A percentile compares a stretch with the other conserved stretches of the same genome.
phyloP scores from a whole-genome alignment of 2,329 filamentous ascomycete genomes.

The Hypoxylon rubiginosum region DNA sequence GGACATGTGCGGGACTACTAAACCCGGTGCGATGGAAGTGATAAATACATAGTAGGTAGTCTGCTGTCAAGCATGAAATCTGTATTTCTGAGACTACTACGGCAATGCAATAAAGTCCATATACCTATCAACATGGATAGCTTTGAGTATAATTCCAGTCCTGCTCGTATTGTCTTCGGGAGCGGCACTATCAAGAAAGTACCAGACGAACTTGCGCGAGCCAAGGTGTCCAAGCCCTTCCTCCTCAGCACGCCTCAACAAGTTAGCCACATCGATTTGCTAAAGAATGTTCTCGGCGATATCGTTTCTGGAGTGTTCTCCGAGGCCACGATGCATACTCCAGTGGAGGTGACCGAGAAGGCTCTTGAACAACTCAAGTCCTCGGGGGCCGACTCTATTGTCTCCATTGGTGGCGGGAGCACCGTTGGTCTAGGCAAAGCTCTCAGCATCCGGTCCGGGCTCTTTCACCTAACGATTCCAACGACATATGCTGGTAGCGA shows the following conservation, averaged over 20 bases:
- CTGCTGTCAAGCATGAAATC: not conserved
- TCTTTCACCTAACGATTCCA: slow-evolving; percentile 69
- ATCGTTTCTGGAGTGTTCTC: slow-evolving; percentile 59
- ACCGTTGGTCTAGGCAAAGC: slow-evolving; percentile 74
- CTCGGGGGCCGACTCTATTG: slow-evolving; percentile 64
- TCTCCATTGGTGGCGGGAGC: slow-evolving; percentile 73
- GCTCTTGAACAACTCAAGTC: slow-evolving; percentile 63
- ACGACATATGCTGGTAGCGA: slow-evolving; percentile 73
- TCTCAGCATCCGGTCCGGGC: slow-evolving; percentile 65
- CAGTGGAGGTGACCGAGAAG: slow-evolving; percentile 57
- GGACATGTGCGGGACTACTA: slow-evolving; percentile 19
- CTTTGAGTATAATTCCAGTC: slow-evolving; percentile 69
- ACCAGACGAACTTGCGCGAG: slow-evolving; percentile 58
- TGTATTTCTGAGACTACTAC: not conserved
- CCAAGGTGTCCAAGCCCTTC: slow-evolving; percentile 63
- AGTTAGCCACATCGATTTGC: slow-evolving; percentile 56
- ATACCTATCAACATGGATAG: slow-evolving; percentile 58
- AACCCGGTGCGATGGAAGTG: slow-evolving; percentile 18
- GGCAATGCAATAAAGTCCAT: not conserved
- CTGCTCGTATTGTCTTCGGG: slow-evolving; percentile 68
- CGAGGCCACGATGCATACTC: slow-evolving; percentile 74
- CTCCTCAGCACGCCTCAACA: slow-evolving; percentile 70
- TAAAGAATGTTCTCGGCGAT: slow-evolving; percentile 37
- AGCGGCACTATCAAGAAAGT: slow-evolving; percentile 65
- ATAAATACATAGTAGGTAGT: slow-evolving; percentile 6